Evolutionary conservation across 768 basidiomycete species (phyloP).

Genomic region (Fistulinella prunicolor): DNA sequence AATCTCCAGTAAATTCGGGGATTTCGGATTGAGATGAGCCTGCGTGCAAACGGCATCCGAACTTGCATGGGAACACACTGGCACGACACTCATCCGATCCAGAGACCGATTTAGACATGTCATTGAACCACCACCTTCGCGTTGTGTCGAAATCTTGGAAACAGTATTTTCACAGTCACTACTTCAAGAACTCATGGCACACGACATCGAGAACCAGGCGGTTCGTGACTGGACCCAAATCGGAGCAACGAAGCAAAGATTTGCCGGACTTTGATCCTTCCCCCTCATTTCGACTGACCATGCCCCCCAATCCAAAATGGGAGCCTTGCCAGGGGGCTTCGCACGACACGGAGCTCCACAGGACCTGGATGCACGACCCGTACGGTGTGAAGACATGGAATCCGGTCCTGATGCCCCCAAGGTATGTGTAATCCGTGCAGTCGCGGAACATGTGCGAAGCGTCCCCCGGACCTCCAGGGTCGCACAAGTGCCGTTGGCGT

Average conservation of each 20-base stretch:
- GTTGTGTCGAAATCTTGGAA: background rate
- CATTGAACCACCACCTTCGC: background rate
- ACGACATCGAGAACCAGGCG: background rate
- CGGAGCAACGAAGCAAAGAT: slow-evolving; percentile 4
- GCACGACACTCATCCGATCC: too few species aligned
- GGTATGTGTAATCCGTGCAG: slow-evolving; percentile 20
- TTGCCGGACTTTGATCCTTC: slow-evolving; percentile 20
- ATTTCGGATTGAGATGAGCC: background rate
- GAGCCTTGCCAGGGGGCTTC: slow-evolving; percentile 39
- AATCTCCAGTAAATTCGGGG: slow-evolving; percentile 7
- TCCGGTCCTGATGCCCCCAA: slow-evolving; percentile 32
- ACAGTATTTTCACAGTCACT: background rate
- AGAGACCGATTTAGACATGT: too few species aligned
- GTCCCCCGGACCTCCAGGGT: slow-evolving; percentile 1
- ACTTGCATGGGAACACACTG: slow-evolving; percentile 2
- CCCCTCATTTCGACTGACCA: slow-evolving; percentile 34
- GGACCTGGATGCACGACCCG: slow-evolving; percentile 31
- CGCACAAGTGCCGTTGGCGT: background rate
- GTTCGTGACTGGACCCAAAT: slow-evolving; percentile 5
- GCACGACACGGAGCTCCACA: slow-evolving; percentile 13
- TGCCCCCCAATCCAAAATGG: slow-evolving; percentile 43
- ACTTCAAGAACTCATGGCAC: background rate
- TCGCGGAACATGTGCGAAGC: slow-evolving; percentile 2
- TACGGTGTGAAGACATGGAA: slow-evolving; percentile 43
- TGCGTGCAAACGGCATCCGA: background rate